Conservation (phyloP, 2,329 filamentous ascomycete species). For the Scopulariopsis brevicaulis region DNA sequence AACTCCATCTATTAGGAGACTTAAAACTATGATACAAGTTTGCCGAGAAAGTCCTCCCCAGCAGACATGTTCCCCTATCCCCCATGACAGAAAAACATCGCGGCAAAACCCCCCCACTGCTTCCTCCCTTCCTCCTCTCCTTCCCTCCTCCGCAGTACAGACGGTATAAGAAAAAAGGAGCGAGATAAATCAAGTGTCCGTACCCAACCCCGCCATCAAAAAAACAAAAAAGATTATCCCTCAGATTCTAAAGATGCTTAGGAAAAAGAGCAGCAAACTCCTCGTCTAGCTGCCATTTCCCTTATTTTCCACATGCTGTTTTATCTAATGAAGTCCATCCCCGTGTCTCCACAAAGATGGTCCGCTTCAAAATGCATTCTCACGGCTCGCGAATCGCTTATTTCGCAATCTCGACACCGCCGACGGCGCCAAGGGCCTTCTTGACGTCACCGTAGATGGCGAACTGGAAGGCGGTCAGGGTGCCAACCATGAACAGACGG, state of each 20-base stretch:
- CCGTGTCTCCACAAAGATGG: not conserved
- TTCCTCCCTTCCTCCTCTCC: too few species aligned
- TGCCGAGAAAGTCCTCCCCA: slow-evolving; percentile 1
- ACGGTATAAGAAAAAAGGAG: not conserved
- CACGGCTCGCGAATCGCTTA: slow-evolving; percentile 13
- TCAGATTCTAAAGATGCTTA: not conserved
- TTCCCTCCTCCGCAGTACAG: not conserved
- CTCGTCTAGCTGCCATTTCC: not conserved
- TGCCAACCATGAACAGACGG: slow-evolving; percentile 53
- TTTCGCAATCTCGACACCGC: slow-evolving; percentile 62
- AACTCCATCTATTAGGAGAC: slow-evolving; percentile 6
- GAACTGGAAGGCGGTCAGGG: slow-evolving; percentile 70
- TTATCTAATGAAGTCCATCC: not conserved
- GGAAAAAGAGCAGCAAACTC: not conserved
- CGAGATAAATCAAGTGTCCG: not conserved
- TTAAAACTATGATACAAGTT: slow-evolving; percentile 5
- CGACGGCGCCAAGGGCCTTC: slow-evolving; percentile 56
- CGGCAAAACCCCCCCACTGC: too few species aligned
- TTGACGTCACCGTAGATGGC: slow-evolving; percentile 77
- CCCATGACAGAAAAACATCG: slow-evolving; percentile 2
- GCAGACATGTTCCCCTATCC: slow-evolving; percentile 4
- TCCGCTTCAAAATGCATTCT: not conserved
- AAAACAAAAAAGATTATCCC: not conserved
- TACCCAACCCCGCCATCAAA: not conserved
- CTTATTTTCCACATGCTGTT: not conserved